A percentile compares a stretch with the other conserved stretches of the same genome.
Conservation (phyloP, 805 yeast genomes). For the Cyberlindnera americana region DNA sequence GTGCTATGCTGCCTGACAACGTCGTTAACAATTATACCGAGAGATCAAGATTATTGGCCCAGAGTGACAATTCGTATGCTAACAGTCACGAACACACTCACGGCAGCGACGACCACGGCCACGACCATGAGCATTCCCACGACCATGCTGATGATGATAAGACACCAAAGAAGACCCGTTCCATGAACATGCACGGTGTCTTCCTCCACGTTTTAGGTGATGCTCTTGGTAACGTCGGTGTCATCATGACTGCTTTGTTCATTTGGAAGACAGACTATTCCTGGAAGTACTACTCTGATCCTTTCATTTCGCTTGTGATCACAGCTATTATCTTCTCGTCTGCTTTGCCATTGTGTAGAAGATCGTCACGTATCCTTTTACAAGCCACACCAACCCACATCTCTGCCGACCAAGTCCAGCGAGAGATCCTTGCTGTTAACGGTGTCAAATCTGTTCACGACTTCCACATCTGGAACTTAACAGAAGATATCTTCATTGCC, state of each 20-base stretch:
- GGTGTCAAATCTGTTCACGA: slow-evolving; percentile 88
- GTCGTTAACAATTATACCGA: slow-evolving; percentile 38
- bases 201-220: slow-evolving; percentile 94
- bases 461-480: slow-evolving; percentile 93
- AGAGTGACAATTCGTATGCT: no score
- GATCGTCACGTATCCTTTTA: slow-evolving; percentile 79
- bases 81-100: slow-evolving; percentile 13
- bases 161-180: slow-evolving; percentile 36
- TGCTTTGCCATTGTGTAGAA: slow-evolving; percentile 84
- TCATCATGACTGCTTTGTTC: slow-evolving; percentile 80
- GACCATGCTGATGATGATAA: neutral
- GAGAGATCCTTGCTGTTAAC: slow-evolving; percentile 60
- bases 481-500: slow-evolving; percentile 83
- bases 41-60: slow-evolving; percentile 18
- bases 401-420: slow-evolving; percentile 68
- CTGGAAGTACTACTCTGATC: slow-evolving; percentile 88
- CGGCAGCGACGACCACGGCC: slow-evolving; percentile 3
- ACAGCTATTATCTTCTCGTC: slow-evolving; percentile 86
- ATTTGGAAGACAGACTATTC: slow-evolving; percentile 91
- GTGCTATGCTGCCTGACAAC: slow-evolving; percentile 41
- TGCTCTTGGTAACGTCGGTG: slow-evolving; percentile 94
- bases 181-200: slow-evolving; percentile 97
- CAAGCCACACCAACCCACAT: slow-evolving; percentile 92
- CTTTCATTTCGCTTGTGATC: slow-evolving; percentile 77
- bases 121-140: slow-evolving; percentile 9